Evolutionary conservation across 305 asterid genomes (phyloP), one percentile per base, ranked within the genome.

Genomic region (Plantago lanceolata): DNA sequence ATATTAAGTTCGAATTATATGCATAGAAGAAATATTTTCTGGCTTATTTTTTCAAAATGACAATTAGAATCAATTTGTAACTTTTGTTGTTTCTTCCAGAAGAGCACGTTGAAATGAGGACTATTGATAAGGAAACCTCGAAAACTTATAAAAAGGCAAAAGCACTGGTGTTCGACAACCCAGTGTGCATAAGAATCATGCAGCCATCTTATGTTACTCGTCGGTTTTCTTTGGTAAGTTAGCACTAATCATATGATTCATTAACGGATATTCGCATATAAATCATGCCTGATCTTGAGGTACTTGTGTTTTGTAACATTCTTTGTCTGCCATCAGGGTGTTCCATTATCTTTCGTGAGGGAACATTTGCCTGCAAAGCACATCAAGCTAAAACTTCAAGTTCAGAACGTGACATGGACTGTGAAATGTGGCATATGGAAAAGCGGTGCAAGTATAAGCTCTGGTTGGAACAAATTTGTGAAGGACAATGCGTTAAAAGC

Each of bases 91-190:
- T 59, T 11, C 52, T 1, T 26, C 26, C 68, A 68, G 66, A 19
- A 49, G 66, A 51, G 4, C 28, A 17, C 16, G 66, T 60, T 8
- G 31, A 14, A 3, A 16, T 6, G 21, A 48, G 19, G 18, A 28
- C 40, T 11, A 8, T 59, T 0, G 67, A 8, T 9, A 51, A 66
- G 44, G 64, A 58, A 56, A 56, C 31, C 24, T 37, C 35, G 48
- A 14, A 5, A 35, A 63, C 68, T 28, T 66, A 63, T 58, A 52
- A 37, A 52, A 40, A 40, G 15, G 45, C 45, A 9, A 71, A 31
- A 18, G 82, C 84, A 45, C 24, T 18, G 40, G 71, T 52, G 20
- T 79, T 63, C 64, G 52, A 21, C 26, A 54, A 52, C 51, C 84
- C 81, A 16, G 69, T 70, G 68, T 55, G 47, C 57, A 60, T 70